Percentiles rank a stretch among this genome's conserved stretches.
These are phyloP conservation scores for Penicillium fimorum DNA, from an alignment of 495 filamentous ascomycete genomes.

Conservation along the genomic window DNA sequence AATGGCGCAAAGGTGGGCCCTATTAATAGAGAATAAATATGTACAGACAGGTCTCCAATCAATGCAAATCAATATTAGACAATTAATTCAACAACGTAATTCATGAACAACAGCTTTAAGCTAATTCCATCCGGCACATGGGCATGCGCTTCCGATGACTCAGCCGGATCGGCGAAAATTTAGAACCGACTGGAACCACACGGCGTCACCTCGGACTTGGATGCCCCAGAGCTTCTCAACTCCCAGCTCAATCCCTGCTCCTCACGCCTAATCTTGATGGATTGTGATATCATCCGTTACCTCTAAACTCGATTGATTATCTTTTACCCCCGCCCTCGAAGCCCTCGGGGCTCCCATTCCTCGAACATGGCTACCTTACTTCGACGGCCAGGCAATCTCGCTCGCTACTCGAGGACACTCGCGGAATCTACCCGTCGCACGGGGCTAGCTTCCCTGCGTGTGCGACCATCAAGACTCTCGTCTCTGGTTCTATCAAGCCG, in stretches of 20 bases:
- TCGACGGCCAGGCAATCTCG: slow-evolving; percentile 63
- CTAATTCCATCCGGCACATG: slow-evolving; percentile 7
- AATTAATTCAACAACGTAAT: neutral
- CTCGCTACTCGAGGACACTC: slow-evolving; percentile 57
- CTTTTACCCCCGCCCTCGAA: slow-evolving; percentile 21
- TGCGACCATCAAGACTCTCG: slow-evolving; percentile 39
- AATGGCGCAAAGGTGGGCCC: slow-evolving; percentile 7
- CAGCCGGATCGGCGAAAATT: slow-evolving; percentile 26
- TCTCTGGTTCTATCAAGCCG: slow-evolving; percentile 49
- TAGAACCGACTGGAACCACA: slow-evolving; percentile 27
- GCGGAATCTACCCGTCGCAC: slow-evolving; percentile 46
- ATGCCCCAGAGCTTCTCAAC: slow-evolving; percentile 27
- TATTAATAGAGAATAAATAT: neutral
- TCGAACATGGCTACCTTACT: slow-evolving; percentile 64
- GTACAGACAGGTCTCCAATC: slow-evolving; percentile 8
- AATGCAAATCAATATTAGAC: neutral
- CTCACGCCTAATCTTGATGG: slow-evolving; percentile 25
- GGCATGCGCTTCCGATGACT: slow-evolving; percentile 13
- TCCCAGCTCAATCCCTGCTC: slow-evolving; percentile 14
- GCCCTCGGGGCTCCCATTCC: slow-evolving; percentile 41
- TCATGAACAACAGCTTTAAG: slow-evolving; percentile 8
- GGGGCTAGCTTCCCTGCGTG: slow-evolving; percentile 36
- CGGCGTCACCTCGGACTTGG: slow-evolving; percentile 16
- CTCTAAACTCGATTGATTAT: slow-evolving; percentile 28
- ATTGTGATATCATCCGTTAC: slow-evolving; percentile 26